These are phyloP conservation scores for Avena atlantica DNA, from an alignment of 176 grass and related monocot species.

Conservation along the genomic window DNA sequence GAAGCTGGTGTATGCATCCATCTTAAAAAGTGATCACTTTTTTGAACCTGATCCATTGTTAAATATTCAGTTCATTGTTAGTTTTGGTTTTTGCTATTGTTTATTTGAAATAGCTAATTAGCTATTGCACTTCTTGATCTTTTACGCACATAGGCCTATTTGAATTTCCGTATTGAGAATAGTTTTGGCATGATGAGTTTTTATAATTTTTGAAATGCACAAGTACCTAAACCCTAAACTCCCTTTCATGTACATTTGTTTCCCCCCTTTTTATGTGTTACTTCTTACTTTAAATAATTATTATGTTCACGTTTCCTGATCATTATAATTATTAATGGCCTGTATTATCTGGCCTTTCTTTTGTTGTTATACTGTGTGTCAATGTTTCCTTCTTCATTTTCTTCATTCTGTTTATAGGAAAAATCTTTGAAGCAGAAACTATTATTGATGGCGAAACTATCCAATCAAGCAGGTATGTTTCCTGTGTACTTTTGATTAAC, in stretches of 20 bases:
- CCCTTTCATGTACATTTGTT: constrained; percentile 4
- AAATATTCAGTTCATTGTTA: background rate
- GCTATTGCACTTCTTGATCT: background rate
- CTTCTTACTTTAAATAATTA: constrained; percentile 13
- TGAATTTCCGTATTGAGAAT: background rate
- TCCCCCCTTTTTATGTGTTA: background rate
- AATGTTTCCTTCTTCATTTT: constrained; percentile 5
- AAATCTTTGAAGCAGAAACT: constrained; percentile 67
- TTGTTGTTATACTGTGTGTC: constrained; percentile 24
- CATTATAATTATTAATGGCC: background rate
- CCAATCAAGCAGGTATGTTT: constrained; percentile 64
- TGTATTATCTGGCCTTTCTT: background rate
- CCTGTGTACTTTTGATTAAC: background rate
- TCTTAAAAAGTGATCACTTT: background rate
- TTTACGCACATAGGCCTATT: background rate
- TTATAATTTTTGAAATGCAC: background rate
- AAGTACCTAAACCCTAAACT: background rate
- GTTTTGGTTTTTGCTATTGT: constrained; percentile 6
- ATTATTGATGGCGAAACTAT: constrained; percentile 65
- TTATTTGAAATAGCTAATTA: background rate
- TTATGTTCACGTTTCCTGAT: background rate
- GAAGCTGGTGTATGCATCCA: background rate
- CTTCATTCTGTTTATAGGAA: constrained; percentile 43
- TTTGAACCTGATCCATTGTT: background rate
- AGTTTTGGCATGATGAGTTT: background rate